Conservation (phyloP, 331 rosid genomes). For the Quercus phellos region DNA sequence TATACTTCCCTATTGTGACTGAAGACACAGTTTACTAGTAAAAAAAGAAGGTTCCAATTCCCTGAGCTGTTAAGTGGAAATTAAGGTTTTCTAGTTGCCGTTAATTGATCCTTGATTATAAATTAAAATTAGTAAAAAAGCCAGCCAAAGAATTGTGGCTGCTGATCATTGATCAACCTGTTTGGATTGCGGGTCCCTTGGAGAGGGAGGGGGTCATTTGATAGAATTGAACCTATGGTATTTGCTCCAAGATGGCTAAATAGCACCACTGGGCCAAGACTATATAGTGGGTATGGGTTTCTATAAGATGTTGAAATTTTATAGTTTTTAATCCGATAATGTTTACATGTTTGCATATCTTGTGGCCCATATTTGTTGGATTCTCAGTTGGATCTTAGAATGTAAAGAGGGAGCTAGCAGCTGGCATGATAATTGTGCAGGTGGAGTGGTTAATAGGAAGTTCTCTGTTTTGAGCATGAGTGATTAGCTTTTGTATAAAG, state of each 20-base stretch:
- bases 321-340: not conserved
- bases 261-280: not conserved
- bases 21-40: not conserved
- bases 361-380: not conserved
- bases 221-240: not conserved
- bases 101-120: not conserved
- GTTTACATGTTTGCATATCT: not conserved
- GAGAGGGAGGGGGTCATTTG: not conserved
- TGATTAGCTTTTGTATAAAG: not conserved
- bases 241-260: not conserved
- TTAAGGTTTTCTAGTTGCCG: not conserved
- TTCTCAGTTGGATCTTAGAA: not conserved
- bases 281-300: not conserved
- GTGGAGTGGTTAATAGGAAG: not conserved
- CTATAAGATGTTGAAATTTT: not conserved
- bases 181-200: not conserved
- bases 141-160: not conserved
- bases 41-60: not conserved
- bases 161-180: too few relatives aligned
- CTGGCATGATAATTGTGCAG: not conserved
- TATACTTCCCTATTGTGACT: not conserved
- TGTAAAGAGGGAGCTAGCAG: not conserved
- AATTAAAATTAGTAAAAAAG: not conserved
- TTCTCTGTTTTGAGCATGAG: not conserved
- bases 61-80: not conserved